Evolutionary conservation across 768 basidiomycete species (phyloP).

Genomic region (Favolaschia claudopus): DNA sequence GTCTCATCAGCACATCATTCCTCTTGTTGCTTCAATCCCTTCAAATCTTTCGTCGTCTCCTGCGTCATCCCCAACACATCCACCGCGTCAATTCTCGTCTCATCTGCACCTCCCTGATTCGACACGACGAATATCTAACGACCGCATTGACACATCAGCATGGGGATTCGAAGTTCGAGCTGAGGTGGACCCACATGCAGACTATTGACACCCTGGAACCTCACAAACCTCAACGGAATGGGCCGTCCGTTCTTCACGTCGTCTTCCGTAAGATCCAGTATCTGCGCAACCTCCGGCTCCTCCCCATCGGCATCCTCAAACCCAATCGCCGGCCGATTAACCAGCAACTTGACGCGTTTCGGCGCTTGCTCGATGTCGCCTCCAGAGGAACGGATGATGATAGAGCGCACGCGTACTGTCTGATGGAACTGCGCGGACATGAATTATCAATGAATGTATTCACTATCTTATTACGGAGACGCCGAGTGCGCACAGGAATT

Average conservation of each 20-base stretch:
- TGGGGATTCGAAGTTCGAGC: no score
- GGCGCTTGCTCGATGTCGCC: conserved; percentile 62
- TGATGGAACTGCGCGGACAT: conserved; percentile 67
- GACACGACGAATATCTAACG: conserved; percentile 71
- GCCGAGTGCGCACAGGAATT: conserved; percentile 61
- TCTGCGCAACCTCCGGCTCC: conserved; percentile 62
- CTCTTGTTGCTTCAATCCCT: conserved; percentile 40
- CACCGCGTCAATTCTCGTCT: conserved; percentile 71
- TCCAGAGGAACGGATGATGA: conserved; percentile 55
- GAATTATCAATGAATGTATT: no score
- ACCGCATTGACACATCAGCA: neutral
- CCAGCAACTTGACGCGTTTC: conserved; percentile 64
- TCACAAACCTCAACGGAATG: conserved; percentile 66
- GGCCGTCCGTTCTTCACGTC: conserved; percentile 55
- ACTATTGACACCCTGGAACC: conserved; percentile 73
- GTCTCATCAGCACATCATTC: conserved; percentile 27
- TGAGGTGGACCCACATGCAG: conserved; percentile 59
- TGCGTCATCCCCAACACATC: conserved; percentile 69
- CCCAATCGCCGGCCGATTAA: conserved; percentile 65
- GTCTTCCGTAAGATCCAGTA: conserved; percentile 58
- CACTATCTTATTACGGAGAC: neutral
- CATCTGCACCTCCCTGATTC: conserved; percentile 69
- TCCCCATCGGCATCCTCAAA: conserved; percentile 71
- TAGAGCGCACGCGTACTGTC: conserved; percentile 65
- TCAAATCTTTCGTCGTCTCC: conserved; percentile 52